Conservation (phyloP, 2,329 filamentous ascomycete species). For the Dactylellina leptospora region DNA sequence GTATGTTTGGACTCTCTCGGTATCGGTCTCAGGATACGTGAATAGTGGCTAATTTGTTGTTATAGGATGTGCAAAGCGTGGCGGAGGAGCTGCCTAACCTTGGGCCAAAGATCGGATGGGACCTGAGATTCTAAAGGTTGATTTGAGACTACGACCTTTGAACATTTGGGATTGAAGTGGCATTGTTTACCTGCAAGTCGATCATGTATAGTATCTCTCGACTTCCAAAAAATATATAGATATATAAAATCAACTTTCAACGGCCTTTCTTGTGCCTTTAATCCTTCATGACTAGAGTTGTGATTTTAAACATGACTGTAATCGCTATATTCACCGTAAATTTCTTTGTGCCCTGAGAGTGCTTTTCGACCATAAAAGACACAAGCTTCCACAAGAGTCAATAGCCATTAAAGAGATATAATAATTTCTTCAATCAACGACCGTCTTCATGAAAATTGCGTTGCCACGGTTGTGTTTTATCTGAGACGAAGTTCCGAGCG, state of each 20-base stretch:
- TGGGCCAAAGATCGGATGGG: slow-evolving; percentile 79
- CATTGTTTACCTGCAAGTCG: background rate
- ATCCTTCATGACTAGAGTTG: slow-evolving; percentile 1
- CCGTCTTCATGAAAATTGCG: too few relatives aligned
- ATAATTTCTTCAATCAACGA: too few relatives aligned
- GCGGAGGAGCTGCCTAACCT: slow-evolving; percentile 90
- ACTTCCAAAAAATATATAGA: background rate
- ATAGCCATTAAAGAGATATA: too few relatives aligned
- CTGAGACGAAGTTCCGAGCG: too few relatives aligned
- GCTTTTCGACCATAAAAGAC: too few relatives aligned
- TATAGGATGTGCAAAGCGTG: slow-evolving; percentile 88
- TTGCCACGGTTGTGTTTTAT: too few relatives aligned
- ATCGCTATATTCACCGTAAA: too few relatives aligned
- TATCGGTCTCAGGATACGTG: background rate
- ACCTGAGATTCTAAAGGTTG: slow-evolving; percentile 56
- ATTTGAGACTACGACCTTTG: background rate
- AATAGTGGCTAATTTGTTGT: slow-evolving; percentile 1
- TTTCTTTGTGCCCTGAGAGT: too few relatives aligned
- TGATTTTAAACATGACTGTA: too few relatives aligned
- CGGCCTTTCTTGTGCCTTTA: background rate
- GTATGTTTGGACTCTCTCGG: slow-evolving; percentile 17
- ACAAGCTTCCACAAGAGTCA: too few relatives aligned
- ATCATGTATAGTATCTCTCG: background rate
- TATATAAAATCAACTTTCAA: background rate
- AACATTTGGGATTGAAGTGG: background rate